phyloP scores from a whole-genome alignment of 768 basidiomycete genomes.

The Scleroderma bovista region DNA sequence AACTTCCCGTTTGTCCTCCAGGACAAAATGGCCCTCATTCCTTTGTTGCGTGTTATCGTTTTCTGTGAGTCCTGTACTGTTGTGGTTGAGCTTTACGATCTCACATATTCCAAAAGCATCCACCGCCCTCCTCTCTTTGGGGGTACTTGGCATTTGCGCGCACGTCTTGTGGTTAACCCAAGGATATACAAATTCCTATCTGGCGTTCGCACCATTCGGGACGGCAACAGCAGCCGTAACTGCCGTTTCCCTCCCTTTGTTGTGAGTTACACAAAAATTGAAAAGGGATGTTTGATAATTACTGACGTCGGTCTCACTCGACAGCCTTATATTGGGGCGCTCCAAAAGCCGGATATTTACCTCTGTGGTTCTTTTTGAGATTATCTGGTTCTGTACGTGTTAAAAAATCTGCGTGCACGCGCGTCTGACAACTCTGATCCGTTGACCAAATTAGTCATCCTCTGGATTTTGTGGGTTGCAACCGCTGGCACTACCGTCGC shows the following conservation, averaged over 20 bases:
- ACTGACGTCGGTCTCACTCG: background rate
- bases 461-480: constrained; percentile 21
- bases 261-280: constrained; percentile 16
- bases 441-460: constrained; percentile 6
- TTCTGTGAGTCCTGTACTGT: constrained; percentile 16
- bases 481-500: constrained; percentile 10
- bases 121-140: constrained; percentile 11
- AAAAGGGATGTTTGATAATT: background rate
- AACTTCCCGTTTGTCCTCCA: background rate
- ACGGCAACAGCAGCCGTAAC: constrained; percentile 12
- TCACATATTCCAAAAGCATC: constrained; percentile 8
- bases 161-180: constrained; percentile 9
- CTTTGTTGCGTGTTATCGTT: constrained; percentile 15
- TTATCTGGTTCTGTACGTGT: constrained; percentile 22
- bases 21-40: constrained; percentile 18
- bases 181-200: background rate
- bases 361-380: constrained; percentile 20
- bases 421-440: background rate
- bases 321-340: constrained; percentile 14
- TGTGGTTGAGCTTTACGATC: background rate
- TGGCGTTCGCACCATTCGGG: constrained; percentile 15
- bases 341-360: constrained; percentile 9
- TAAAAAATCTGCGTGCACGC: no score
- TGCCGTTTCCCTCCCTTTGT: constrained; percentile 16
- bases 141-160: constrained; percentile 18